These are phyloP conservation scores for Fimicolochytrium jonesii DNA, from an alignment of 192 early-diverging fungal species.

Conservation along the genomic window DNA sequence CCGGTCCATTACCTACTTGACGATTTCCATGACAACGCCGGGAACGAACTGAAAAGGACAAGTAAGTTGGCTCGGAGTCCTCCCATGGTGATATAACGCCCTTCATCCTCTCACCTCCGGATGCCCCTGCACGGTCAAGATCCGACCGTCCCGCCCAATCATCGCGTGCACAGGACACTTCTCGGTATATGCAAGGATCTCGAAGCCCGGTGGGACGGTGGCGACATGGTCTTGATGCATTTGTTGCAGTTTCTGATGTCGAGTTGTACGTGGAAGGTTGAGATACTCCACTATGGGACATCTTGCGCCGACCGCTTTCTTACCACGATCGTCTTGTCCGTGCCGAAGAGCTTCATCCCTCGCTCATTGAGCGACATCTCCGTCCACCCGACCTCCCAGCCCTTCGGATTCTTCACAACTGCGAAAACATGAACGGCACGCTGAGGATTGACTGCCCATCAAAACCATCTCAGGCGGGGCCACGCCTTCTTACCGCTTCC, in stretches of 20 bases:
- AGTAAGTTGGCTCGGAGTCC: background rate
- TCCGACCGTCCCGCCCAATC: conserved; percentile 47
- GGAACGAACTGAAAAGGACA: conserved; percentile 11
- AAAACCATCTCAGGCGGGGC: too few species aligned
- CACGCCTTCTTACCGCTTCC: conserved; percentile 47
- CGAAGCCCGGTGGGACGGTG: conserved; percentile 58
- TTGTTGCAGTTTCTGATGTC: conserved; percentile 13
- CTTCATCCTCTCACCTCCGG: conserved; percentile 52
- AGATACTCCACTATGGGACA: background rate
- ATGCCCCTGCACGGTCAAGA: conserved; percentile 67
- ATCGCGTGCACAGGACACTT: conserved; percentile 60
- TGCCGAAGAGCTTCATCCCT: conserved; percentile 23
- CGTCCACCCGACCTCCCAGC: conserved; percentile 68
- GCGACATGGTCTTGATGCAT: conserved; percentile 59
- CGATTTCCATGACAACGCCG: conserved; percentile 21
- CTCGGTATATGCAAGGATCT: conserved; percentile 46
- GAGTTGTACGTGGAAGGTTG: too few species aligned
- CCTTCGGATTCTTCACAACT: conserved; percentile 49
- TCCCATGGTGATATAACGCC: background rate
- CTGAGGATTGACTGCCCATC: too few species aligned
- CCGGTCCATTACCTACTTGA: conserved; percentile 16
- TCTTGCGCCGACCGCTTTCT: background rate
- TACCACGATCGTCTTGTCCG: background rate
- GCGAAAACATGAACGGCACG: too few species aligned
- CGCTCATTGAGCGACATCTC: conserved; percentile 19